phyloP scores from a whole-genome alignment of 73 alveolate genomes.

The Symbiodinium natans region DNA sequence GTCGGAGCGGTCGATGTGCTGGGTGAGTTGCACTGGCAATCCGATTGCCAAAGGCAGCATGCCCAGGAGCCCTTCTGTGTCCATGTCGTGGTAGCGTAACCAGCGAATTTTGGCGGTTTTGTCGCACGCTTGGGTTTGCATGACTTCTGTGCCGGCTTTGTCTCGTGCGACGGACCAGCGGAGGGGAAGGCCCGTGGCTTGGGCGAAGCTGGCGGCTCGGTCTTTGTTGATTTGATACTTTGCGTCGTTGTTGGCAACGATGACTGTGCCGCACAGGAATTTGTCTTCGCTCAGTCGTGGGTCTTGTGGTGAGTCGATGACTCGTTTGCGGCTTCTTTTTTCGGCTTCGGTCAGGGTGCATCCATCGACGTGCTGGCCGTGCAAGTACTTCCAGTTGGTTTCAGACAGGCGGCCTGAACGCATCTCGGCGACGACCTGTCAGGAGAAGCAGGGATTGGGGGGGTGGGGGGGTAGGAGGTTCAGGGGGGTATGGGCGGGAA shows the following conservation, averaged over 20 bases:
- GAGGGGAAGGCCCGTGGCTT: neutral
- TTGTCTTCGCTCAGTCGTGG: constrained; percentile 22
- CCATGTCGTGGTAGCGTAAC: constrained; percentile 53
- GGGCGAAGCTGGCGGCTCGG: neutral
- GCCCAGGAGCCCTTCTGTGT: constrained; percentile 28
- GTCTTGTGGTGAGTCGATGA: neutral
- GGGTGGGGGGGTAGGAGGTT: too few species aligned
- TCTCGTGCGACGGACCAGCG: constrained; percentile 26
- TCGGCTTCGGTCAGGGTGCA: too few species aligned
- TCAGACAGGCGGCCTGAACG: constrained; percentile 42
- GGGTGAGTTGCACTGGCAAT: neutral
- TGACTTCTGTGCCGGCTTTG: neutral
- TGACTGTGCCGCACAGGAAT: neutral
- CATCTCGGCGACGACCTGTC: constrained; percentile 42
- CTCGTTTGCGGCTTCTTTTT: neutral
- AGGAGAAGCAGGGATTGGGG: too few species aligned
- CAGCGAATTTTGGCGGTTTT: constrained; percentile 35
- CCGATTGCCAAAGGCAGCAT: constrained; percentile 12
- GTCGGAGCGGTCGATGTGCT: neutral
- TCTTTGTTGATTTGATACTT: constrained; percentile 77
- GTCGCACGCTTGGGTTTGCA: constrained; percentile 31
- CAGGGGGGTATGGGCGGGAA: too few species aligned
- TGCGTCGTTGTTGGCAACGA: constrained; percentile 80
- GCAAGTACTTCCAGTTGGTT: neutral
- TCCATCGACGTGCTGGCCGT: constrained; percentile 37